Conservation (phyloP, 108 stramenopile species). For the Conticribra guillardii region DNA sequence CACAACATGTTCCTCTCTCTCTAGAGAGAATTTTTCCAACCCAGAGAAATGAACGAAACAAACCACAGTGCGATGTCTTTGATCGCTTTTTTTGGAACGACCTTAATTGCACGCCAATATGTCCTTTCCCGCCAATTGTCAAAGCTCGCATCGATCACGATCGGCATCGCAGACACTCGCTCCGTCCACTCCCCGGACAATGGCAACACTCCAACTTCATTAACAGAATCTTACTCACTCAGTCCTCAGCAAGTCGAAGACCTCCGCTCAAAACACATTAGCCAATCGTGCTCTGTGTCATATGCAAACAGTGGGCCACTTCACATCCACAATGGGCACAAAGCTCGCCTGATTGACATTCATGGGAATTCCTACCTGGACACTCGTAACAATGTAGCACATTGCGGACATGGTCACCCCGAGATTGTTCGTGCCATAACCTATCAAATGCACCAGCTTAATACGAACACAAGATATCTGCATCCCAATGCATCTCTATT, state of each 20-base stretch:
- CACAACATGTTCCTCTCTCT: no score
- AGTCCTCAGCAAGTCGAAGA: slow-evolving; percentile 60
- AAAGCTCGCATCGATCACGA: no score
- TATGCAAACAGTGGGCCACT: slow-evolving; percentile 78
- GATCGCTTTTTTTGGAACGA: no score
- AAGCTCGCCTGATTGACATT: slow-evolving; percentile 67
- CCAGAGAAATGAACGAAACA: no score
- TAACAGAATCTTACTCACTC: slow-evolving; percentile 47
- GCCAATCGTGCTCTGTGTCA: slow-evolving; percentile 69
- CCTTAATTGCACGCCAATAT: no score
- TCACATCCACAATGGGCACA: slow-evolving; percentile 52
- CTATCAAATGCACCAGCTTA: slow-evolving; percentile 67
- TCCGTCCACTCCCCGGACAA: no score
- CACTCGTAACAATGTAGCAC: slow-evolving; percentile 92
- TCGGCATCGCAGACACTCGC: no score
- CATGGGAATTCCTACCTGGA: slow-evolving; percentile 78
- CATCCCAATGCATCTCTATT: slow-evolving; percentile 81
- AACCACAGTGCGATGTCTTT: no score
- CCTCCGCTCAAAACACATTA: slow-evolving; percentile 60
- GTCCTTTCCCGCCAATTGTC: no score
- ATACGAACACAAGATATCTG: slow-evolving; percentile 94
- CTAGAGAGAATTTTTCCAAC: no score
- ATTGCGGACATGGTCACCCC: slow-evolving; percentile 85
- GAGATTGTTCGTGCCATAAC: slow-evolving; percentile 71
- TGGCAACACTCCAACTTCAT: slow-evolving; percentile 67